These are phyloP conservation scores for Metarhizium brunneum DNA, from an alignment of 2,329 filamentous ascomycete species.

Conservation along the genomic window DNA sequence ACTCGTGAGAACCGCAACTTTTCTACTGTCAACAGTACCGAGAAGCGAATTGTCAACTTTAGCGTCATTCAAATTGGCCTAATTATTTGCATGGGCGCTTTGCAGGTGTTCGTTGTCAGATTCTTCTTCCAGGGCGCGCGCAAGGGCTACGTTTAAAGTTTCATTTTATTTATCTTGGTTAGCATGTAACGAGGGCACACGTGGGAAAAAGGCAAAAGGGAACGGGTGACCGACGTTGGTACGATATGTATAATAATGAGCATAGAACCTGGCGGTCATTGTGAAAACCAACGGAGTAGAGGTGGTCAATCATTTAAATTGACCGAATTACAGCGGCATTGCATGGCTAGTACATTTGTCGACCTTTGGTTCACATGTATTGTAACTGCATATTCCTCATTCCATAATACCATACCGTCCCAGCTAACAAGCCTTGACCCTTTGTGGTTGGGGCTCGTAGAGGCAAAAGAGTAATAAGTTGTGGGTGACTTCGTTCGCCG, in stretches of 20 bases:
- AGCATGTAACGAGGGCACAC: constrained; percentile 21
- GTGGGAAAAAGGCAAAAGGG: constrained; percentile 10
- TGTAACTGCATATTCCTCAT: background rate
- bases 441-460: no score
- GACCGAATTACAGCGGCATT: background rate
- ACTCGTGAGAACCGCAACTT: constrained; percentile 98
- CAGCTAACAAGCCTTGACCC: no score
- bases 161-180: constrained; percentile 9
- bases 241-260: constrained; percentile 15
- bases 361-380: no score
- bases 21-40: constrained; percentile 92
- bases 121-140: constrained; percentile 93
- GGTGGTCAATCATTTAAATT: background rate
- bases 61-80: constrained; percentile 85
- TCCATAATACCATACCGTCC: background rate
- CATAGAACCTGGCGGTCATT: constrained; percentile 6
- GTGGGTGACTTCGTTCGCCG: no score
- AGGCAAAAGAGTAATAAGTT: no score
- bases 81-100: constrained; percentile 87
- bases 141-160: constrained; percentile 57
- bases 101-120: constrained; percentile 94
- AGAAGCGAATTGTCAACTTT: constrained; percentile 94
- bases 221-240: constrained; percentile 17
- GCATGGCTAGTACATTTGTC: background rate
- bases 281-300: background rate